These are phyloP conservation scores for Aspergillus uvarum DNA, from an alignment of 2,329 filamentous ascomycete species.

Conservation along the genomic window DNA sequence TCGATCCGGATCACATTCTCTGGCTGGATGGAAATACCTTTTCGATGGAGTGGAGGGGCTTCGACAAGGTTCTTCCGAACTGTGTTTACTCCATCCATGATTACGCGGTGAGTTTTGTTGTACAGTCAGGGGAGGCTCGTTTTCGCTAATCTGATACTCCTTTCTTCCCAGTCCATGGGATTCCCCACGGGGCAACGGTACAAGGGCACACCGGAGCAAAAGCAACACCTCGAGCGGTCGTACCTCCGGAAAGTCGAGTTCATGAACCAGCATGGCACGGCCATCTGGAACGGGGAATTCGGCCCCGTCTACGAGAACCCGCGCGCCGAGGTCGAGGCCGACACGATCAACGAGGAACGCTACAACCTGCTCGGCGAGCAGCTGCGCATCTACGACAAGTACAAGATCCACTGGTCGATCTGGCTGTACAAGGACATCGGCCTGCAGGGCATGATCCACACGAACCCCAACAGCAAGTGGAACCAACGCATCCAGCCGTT, in stretches of 20 bases:
- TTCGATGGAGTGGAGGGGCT: conserved; percentile 47
- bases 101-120: conserved; percentile 29
- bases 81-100: conserved; percentile 49
- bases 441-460: conserved; percentile 57
- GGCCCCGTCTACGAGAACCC: conserved; percentile 43
- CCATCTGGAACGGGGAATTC: conserved; percentile 58
- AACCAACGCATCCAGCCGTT: conserved; percentile 54
- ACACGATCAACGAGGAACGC: conserved; percentile 45
- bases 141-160: too few species aligned
- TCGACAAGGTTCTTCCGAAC: conserved; percentile 46
- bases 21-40: conserved; percentile 49
- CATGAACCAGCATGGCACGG: conserved; percentile 43
- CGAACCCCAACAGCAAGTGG: conserved; percentile 49
- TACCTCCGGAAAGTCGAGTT: conserved; percentile 52
- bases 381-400: conserved; percentile 53
- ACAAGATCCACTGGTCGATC: conserved; percentile 58
- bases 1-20: conserved; percentile 50
- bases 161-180: conserved; percentile 34
- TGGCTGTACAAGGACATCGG: conserved; percentile 62
- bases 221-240: conserved; percentile 41
- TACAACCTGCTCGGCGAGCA: conserved; percentile 51
- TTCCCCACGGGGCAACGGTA: conserved; percentile 45
- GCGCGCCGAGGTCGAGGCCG: conserved; percentile 26
- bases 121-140: too few species aligned
- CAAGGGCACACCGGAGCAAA: conserved; percentile 44